These are phyloP conservation scores for Trametes versicolor DNA, from an alignment of 1,284 basidiomycete species.

Conservation along the genomic window DNA sequence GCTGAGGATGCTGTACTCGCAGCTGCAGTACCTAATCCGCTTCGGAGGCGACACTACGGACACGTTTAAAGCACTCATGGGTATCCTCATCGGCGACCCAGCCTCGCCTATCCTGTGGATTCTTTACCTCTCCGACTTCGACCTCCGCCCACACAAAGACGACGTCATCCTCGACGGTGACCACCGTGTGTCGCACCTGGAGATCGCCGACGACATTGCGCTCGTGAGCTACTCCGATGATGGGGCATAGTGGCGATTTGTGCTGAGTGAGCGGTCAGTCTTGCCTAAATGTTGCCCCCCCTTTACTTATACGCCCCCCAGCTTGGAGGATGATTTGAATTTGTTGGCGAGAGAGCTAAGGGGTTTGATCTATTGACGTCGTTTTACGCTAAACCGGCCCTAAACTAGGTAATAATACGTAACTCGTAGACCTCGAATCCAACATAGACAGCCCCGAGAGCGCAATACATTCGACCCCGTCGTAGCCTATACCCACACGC, in stretches of 20 bases:
- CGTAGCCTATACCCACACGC: too few species aligned
- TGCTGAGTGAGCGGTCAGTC: too few species aligned
- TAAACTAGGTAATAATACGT: too few species aligned
- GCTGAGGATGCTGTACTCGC: conserved; percentile 41
- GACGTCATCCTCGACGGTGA: conserved; percentile 34
- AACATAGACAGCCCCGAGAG: too few species aligned
- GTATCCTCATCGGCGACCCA: conserved; percentile 45
- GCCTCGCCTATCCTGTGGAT: conserved; percentile 47
- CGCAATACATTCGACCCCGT: too few species aligned
- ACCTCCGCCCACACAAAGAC: conserved; percentile 9
- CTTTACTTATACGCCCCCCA: too few species aligned
- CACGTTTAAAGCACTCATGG: conserved; percentile 38
- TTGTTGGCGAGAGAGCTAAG: too few species aligned
- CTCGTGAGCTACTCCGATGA: background rate
- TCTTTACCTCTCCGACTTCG: conserved; percentile 43
- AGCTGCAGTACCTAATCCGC: conserved; percentile 40
- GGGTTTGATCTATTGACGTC: too few species aligned
- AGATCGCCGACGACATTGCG: background rate
- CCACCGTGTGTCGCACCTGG: background rate
- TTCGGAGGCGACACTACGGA: conserved; percentile 39
- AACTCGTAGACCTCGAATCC: too few species aligned
- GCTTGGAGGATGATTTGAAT: too few species aligned
- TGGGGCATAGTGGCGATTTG: background rate
- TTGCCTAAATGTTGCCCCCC: too few species aligned
- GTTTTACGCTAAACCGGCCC: too few species aligned